These are phyloP conservation scores for Forsythia viridissima DNA, from an alignment of 257 asterid species.

Conservation along the genomic window DNA sequence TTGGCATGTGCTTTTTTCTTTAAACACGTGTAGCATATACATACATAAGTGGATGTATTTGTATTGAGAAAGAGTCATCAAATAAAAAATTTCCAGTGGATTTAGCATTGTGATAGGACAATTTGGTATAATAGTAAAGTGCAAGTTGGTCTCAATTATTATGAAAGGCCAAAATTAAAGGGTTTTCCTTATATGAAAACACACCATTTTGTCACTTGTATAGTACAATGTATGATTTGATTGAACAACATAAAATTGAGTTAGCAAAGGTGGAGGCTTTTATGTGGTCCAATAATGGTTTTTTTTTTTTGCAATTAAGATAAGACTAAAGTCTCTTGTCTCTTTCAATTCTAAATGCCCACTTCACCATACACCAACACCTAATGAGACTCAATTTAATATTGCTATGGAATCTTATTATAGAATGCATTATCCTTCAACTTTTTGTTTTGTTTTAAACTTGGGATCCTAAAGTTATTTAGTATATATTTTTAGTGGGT, in stretches of 20 bases:
- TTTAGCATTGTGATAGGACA: neutral
- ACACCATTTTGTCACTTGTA: neutral
- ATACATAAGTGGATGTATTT: neutral
- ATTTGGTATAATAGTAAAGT: neutral
- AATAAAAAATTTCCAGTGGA: neutral
- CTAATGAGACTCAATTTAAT: neutral
- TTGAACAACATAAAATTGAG: neutral
- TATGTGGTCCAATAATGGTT: neutral
- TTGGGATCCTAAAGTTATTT: neutral
- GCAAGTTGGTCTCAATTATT: neutral
- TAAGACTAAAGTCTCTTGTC: neutral
- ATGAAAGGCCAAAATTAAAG: neutral
- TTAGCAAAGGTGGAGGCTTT: neutral
- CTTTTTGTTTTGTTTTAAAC: neutral
- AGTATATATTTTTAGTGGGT: neutral
- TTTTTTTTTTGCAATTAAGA: neutral
- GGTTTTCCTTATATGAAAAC: neutral
- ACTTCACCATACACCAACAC: neutral
- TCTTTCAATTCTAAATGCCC: neutral
- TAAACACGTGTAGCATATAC: neutral
- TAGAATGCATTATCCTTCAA: neutral
- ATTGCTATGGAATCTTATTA: neutral
- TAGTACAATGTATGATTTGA: neutral
- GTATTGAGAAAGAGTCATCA: neutral
- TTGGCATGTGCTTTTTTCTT: neutral